These are phyloP conservation scores for Grosmannia penicillata DNA, from an alignment of 2,329 filamentous ascomycete genomes.

Conservation along the genomic window DNA sequence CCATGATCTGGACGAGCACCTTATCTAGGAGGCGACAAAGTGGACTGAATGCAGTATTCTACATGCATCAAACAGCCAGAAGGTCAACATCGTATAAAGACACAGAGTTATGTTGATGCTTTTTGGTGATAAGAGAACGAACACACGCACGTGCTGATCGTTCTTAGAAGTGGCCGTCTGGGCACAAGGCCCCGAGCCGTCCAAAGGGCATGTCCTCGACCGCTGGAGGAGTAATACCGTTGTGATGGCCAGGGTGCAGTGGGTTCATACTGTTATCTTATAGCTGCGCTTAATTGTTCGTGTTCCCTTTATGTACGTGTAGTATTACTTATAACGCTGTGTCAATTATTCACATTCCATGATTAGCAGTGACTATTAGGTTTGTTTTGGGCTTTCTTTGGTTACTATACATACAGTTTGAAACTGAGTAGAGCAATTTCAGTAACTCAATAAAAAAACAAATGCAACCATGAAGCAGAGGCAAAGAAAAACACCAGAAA, in stretches of 20 bases:
- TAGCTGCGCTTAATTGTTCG: no score
- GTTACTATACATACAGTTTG: no score
- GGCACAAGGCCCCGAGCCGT: slow-evolving; percentile 2
- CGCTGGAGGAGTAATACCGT: no score
- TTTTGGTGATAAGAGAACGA: neutral
- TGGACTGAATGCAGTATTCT: slow-evolving; percentile 2
- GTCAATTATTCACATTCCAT: no score
- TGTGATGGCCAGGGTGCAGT: neutral
- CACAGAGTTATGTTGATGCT: neutral
- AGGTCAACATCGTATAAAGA: neutral
- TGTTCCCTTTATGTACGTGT: no score
- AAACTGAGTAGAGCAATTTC: no score
- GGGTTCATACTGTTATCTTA: neutral
- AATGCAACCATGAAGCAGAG: no score
- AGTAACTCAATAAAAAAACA: no score
- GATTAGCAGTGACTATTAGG: no score
- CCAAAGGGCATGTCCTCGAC: neutral
- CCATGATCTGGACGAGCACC: slow-evolving; percentile 2
- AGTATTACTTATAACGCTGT: no score
- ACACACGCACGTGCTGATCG: neutral
- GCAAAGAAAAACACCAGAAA: no score
- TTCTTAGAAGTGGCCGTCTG: neutral
- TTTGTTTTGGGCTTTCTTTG: no score
- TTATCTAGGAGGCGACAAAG: slow-evolving; percentile 3
- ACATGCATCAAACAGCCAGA: neutral